These are phyloP conservation scores for Tricholoma hemisulphureum DNA, from an alignment of 768 basidiomycete genomes.

Conservation along the genomic window DNA sequence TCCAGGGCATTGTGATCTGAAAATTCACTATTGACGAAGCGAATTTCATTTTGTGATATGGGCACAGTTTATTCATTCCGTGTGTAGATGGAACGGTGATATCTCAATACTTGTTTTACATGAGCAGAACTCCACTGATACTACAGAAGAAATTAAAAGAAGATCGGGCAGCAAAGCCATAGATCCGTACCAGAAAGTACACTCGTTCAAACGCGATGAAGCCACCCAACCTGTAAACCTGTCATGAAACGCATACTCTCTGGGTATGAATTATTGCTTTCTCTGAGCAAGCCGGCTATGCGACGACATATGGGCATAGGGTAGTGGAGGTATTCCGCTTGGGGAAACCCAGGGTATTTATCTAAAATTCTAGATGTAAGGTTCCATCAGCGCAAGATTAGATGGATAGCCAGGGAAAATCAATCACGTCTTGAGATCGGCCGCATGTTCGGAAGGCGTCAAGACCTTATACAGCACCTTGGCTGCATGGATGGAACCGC, in stretches of 20 bases:
- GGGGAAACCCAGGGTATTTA: conserved; percentile 79
- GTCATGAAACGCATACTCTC: conserved; percentile 76
- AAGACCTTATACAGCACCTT: conserved; percentile 87
- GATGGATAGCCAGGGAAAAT: not conserved
- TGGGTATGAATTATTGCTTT: conserved; percentile 78
- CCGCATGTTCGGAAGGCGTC: conserved; percentile 50
- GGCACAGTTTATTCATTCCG: not conserved
- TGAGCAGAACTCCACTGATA: not conserved
- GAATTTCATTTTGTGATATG: not conserved
- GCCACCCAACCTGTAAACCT: conserved; percentile 80
- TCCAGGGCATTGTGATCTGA: too few relatives aligned
- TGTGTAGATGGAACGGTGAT: not conserved
- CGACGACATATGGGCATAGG: conserved; percentile 75
- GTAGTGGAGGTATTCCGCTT: conserved; percentile 86
- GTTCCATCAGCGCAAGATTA: conserved; percentile 5
- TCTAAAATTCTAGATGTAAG: conserved; percentile 47
- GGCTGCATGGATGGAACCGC: conserved; percentile 62
- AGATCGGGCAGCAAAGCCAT: too few relatives aligned
- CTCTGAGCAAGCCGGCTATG: conserved; percentile 65
- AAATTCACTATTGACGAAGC: too few relatives aligned
- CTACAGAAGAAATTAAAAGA: not conserved
- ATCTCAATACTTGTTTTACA: not conserved
- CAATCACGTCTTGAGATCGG: conserved; percentile 55
- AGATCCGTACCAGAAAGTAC: too few relatives aligned
- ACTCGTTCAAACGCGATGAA: conserved; percentile 40